Base-by-base conservation (phyloP, 2,329 filamentous ascomycete genomes). In the Beauveria australis region DNA sequence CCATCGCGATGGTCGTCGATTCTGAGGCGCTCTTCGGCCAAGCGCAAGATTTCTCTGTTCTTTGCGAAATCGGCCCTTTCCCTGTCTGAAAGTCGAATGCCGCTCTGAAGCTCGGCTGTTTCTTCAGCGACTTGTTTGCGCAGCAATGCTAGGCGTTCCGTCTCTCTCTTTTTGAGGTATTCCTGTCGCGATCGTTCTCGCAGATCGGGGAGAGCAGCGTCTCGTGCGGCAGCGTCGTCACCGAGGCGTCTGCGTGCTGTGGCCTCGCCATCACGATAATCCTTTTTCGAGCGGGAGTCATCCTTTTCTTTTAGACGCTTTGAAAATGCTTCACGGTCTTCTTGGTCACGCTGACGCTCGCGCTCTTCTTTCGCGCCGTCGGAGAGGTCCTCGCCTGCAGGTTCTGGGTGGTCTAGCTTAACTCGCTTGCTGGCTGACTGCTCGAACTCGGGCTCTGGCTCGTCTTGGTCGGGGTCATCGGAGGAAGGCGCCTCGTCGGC, bases 1-100 rank as follows among this genome's bases (percentile, higher is more conserved):
- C 93, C 93, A 76, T 97, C 92, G 22, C 88, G 83, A 72, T 96
- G 87, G 66, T 97, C 93, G 70, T 97, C 92, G 64, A 99, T 96
- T 48, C 84, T 84, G 60, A 93, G 78, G 24, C 93, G 83, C 71
- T 95, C 91, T 74, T 97, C 90, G 1, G 91, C 91, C 47, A 96
- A 79, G 41, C 87, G 82, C 47, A 96, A 75, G 28, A 92, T 80
- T 73, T 97, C 91, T 51, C 90, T 80, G 69, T 97, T 97, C 69
- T 91, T 88, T 3, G 88, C 88, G 71, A 99, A 97, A 64, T 96
- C 91, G 60, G 86, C 88, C 70, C 88, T 91, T 73, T 99, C 94
- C 62, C 81, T 81, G 62, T 89, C 84, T 0, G 89, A 91, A 18
- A 99, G 74, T 51, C 82, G 81, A 1, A 87, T 86, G 51, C 92